Base-by-base conservation (phyloP, 2,329 filamentous ascomycete genomes). In the Byssothecium circinans region DNA sequence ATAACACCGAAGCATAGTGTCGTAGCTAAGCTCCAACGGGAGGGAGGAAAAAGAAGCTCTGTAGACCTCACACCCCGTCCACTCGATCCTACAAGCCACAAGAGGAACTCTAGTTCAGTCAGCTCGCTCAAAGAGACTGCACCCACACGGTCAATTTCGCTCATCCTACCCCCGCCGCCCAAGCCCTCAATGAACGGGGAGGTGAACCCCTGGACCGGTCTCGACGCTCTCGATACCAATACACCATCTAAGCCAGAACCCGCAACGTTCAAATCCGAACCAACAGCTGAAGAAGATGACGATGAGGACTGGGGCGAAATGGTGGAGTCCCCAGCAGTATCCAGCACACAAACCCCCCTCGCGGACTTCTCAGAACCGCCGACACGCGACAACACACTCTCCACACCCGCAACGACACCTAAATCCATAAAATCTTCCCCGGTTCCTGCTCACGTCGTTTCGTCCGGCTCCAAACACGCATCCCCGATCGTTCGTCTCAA, bases 231-330 rank as follows among this genome's bases (percentile, higher is more conserved):
- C 7, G 58, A 64, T 22, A 60, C 46, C 2, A 47, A 32, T 20
- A 15, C 43, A 5, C 25, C 41, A 14, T 36, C 47, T 14, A 56
- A 52, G 23, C 40, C 19, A 14, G 41, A 39, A 35, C 27, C 49
- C 29, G 14, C 14, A 32, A 8, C 12, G 6, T 2, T 11, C 14
- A n/a, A 22, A n/a, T 17, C 30, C 3, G 41, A 39, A 35, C 27
- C 49, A 10, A 18, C 29, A 19, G 25, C 45, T 2, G 25, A 45
- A 17, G 58, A 60, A 34, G 65, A 68, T 19, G 69, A 71, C 20
- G 65, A 70, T 19, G 59, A 65, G 18, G 62, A 65, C 2, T 72
- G 69, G 69, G 69, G 69, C 43, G 69, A 72, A 33, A 72, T 72
- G 69, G 62, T 72, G 34, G 61, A 69, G 35, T 70, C 61, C 12